Evolutionary conservation across 2,329 filamentous ascomycete genomes (phyloP), one percentile per base, ranked within the genome.

Genomic region (Cyphellophora europaea): DNA sequence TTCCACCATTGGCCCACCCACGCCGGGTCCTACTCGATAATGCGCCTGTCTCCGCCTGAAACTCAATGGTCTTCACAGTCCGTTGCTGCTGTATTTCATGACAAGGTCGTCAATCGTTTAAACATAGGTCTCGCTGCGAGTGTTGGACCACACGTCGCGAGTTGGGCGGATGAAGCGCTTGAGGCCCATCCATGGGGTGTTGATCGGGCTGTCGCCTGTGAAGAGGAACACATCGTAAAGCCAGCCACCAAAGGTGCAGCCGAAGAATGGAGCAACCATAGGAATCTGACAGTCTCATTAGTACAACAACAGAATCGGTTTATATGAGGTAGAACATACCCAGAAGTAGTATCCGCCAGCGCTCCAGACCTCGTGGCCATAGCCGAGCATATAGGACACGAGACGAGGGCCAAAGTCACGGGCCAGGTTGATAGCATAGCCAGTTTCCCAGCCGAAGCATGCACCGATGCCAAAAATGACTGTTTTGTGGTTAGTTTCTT

Each of bases 391-490:
- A 51, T 76, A 81, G 1, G 73, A 72, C 42, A 81, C 72, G 28
- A 84, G 55, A 8, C 80, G 65, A 6, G 79, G 79, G 1, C 78
- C 77, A 51, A 85, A 81, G 44, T 86, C 81, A 55, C 81, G 69
- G 21, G 79, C 80, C 27, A 82, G 56, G 49, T 85, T 85, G 45
- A 84, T 82, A 11, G 79, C 80, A 56, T 82, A 86, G 23, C 81
- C 79, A 1, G 80, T 86, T 54, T 85, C 73, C 77, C 77, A 84
- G 5, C 81, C 81, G 49, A 82, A 84, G 51, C 77, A 80, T 18
- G 77, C 75, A 13, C 79, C 79, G 15, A 85, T 74, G 10, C 78
- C 80, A n/a, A 51, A 84, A 84, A n/a, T n/a, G n/a, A n/a, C n/a
- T n/a, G n/a, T n/a, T n/a, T n/a, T n/a, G n/a, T n/a, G n/a, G n/a